Conservation (phyloP, 768 basidiomycete genomes). For the Naganishia randhawae region DNA sequence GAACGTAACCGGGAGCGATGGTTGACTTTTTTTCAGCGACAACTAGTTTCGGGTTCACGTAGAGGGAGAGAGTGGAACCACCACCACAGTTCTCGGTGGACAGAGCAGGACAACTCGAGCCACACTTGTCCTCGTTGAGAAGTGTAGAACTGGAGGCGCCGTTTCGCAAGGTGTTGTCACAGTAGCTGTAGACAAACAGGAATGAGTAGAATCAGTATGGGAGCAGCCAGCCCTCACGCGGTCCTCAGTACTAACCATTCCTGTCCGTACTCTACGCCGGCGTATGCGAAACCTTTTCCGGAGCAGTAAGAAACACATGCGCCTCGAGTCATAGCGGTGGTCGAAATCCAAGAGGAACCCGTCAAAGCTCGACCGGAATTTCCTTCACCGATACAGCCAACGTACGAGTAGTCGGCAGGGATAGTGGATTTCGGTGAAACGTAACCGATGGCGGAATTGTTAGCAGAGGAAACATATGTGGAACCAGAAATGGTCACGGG, state of each 20-base stretch:
- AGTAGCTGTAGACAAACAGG: slow-evolving; percentile 42
- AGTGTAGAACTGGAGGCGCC: slow-evolving; percentile 47
- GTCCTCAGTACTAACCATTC: slow-evolving; percentile 18
- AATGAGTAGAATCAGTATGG: background rate
- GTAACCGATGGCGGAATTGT: slow-evolving; percentile 33
- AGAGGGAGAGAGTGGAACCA: slow-evolving; percentile 37
- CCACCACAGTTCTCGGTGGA: slow-evolving; percentile 49
- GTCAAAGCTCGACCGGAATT: slow-evolving; percentile 43
- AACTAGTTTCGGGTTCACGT: slow-evolving; percentile 43
- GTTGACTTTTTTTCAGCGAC: slow-evolving; percentile 14
- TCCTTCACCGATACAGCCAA: slow-evolving; percentile 49
- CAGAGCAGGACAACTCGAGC: slow-evolving; percentile 37
- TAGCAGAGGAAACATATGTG: slow-evolving; percentile 30
- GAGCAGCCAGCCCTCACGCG: background rate
- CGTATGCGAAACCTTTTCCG: slow-evolving; percentile 39
- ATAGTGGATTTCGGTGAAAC: slow-evolving; percentile 33
- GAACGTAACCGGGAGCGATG: background rate
- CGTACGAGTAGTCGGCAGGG: slow-evolving; percentile 39
- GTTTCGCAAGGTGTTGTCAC: slow-evolving; percentile 45
- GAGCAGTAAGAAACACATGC: slow-evolving; percentile 29
- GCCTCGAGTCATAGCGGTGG: slow-evolving; percentile 45
- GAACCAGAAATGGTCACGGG: slow-evolving; percentile 42
- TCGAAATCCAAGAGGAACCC: slow-evolving; percentile 33
- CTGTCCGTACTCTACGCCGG: slow-evolving; percentile 46
- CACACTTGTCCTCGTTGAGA: slow-evolving; percentile 38